Conservation (phyloP, 768 basidiomycete genomes). For the Mrakia hoshinonis region DNA sequence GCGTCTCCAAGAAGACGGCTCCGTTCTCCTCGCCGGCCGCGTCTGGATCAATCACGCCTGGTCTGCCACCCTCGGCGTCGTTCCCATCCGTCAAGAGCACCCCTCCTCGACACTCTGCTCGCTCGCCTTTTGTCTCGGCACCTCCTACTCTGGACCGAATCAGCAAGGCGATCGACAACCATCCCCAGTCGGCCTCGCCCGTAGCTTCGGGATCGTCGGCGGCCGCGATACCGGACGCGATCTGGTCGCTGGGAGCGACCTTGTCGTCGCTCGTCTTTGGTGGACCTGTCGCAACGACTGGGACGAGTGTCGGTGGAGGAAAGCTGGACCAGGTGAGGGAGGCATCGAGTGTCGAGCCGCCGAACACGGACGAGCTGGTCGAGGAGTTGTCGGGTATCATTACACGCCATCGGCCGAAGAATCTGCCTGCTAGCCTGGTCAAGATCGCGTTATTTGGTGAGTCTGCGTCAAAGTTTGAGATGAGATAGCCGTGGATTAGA, state of each 20-base stretch:
- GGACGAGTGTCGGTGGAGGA: neutral
- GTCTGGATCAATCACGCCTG: neutral
- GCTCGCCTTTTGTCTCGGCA: neutral
- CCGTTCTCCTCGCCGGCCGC: neutral
- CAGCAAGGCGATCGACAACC: neutral
- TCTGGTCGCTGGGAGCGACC: constrained; percentile 3
- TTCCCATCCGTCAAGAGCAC: neutral
- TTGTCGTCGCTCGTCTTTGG: neutral
- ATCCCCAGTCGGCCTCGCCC: neutral
- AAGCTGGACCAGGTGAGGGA: neutral
- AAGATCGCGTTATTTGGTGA: constrained; percentile 5
- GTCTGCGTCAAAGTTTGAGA: neutral
- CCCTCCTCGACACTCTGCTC: neutral
- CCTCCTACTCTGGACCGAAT: neutral
- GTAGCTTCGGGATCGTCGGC: neutral
- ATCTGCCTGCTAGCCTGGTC: neutral
- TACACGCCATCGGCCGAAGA: neutral
- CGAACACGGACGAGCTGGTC: neutral
- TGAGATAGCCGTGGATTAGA: neutral
- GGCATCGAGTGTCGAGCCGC: neutral
- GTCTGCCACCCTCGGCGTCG: neutral
- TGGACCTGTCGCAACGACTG: neutral
- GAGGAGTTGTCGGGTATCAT: neutral
- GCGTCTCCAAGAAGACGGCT: neutral
- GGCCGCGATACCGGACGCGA: neutral